Evolutionary conservation across 1,284 basidiomycete species (phyloP).

Genomic region (Ganoderma lucidum): DNA sequence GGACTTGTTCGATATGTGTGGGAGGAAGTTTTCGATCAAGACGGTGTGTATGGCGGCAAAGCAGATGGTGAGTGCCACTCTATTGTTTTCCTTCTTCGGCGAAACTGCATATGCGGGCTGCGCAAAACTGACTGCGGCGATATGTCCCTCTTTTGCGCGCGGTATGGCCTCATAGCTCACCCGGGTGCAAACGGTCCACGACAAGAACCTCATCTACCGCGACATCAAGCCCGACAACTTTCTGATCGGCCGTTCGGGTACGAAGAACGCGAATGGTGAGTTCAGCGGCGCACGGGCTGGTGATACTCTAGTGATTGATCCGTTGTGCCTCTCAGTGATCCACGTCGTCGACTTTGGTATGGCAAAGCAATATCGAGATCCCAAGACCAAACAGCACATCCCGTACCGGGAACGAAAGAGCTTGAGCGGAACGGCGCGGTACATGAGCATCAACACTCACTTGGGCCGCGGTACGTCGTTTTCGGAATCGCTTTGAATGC

Average conservation of each 20-base stretch:
- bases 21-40: constrained; percentile 93
- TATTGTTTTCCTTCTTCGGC: neutral
- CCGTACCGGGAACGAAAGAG: constrained; percentile 96
- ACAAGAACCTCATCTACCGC: constrained; percentile 96
- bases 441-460: constrained; percentile 99
- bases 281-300: constrained; percentile 10
- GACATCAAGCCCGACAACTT: constrained; percentile 99
- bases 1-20: constrained; percentile 97
- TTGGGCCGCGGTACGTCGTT: constrained; percentile 79
- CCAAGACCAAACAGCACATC: constrained; percentile 97
- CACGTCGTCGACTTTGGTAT: constrained; percentile 94
- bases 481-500: neutral
- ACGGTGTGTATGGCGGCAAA: constrained; percentile 97
- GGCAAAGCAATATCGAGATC: constrained; percentile 98
- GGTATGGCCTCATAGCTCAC: constrained; percentile 62
- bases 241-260: constrained; percentile 89
- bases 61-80: constrained; percentile 80
- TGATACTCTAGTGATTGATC: neutral
- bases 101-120: constrained; percentile 9
- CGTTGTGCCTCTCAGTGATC: constrained; percentile 42
- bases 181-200: constrained; percentile 94
- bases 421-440: constrained; percentile 90
- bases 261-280: constrained; percentile 84
- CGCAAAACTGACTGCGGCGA: neutral
- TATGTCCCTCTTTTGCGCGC: neutral